These are phyloP conservation scores for Primulina eburnea DNA, from an alignment of 257 asterid species.

Conservation along the genomic window DNA sequence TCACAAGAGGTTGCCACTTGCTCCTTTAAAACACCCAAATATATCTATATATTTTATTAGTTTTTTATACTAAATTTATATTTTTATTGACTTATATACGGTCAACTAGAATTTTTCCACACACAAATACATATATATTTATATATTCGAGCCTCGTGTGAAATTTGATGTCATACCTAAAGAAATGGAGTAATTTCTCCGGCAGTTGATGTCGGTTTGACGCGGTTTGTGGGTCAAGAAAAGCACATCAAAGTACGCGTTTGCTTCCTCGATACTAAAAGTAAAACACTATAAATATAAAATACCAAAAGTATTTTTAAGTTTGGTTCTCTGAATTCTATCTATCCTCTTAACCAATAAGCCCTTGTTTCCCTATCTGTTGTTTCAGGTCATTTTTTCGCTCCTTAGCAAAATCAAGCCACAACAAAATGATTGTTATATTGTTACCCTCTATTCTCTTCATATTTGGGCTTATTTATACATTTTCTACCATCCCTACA, in stretches of 20 bases:
- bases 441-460: slow-evolving; percentile 49
- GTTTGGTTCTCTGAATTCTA: neutral
- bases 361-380: slow-evolving; percentile 22
- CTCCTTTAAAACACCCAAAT: no score
- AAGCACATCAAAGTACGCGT: slow-evolving; percentile 41
- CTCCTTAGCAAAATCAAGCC: neutral
- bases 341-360: slow-evolving; percentile 14
- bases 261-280: slow-evolving; percentile 22
- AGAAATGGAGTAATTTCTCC: no score
- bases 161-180: no score
- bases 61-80: no score
- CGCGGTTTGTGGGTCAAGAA: slow-evolving; percentile 67
- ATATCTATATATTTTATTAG: no score
- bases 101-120: no score
- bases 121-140: no score
- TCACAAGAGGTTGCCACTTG: no score
- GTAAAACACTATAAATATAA: neutral
- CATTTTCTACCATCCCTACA: slow-evolving; percentile 38
- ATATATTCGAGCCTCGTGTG: no score
- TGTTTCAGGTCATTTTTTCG: slow-evolving; percentile 24
- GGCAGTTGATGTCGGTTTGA: no score
- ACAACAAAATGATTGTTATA: slow-evolving; percentile 33
- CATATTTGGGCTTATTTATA: slow-evolving; percentile 44
- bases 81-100: no score
- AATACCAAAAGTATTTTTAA: neutral